Base-by-base conservation (phyloP, 495 filamentous ascomycete species). In the Pyrenopolyporus hunteri region DNA sequence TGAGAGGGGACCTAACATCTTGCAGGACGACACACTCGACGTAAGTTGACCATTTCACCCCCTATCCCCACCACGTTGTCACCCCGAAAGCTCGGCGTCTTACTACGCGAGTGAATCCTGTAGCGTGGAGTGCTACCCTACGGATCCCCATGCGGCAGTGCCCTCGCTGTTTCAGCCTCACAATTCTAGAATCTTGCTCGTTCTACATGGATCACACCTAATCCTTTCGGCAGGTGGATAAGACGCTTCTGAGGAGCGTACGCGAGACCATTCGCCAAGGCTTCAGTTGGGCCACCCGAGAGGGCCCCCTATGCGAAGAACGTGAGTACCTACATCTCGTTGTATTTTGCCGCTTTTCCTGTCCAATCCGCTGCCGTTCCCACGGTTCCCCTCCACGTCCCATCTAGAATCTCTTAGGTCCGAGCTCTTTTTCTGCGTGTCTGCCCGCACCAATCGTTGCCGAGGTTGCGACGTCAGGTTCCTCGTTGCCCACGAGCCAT, bases 261-360 rank as follows among this genome's bases (percentile, higher is more conserved):
- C 87, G 92, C 50, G 94, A 98, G 71, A 91, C 88, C 10, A 90
- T 98, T 61, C 86, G 88, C 2, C 95, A 98, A 76, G 94, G 94
- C 11, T 98, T 98, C 75, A 89, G 85, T 69, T 98, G 94, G 94
- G 94, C 90, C 32, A 89, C 92, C 14, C 82, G 95, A 56, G 94
- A 98, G 83, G 94, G 94, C 6, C 94, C 94, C 14, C 78, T 98
- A 8, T 98, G 94, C 80, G 94, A 98, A 89, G 94, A 98, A 79
- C 94, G 90, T 93, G 79, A 85, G 90, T 87, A 39, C 31, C 40
- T 65, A 62, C 25, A 45, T 66, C 55, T 45, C 51, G 50, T 56
- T 61, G 51, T 36, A 58, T 62, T 47, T 63, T 29, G 57, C 42
- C 50, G 36, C 57, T 43, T 54, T 58, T 46, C 52, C 57, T 56